Conservation (phyloP, 2,329 filamentous ascomycete genomes). For the Colletotrichum sansevieriae region DNA sequence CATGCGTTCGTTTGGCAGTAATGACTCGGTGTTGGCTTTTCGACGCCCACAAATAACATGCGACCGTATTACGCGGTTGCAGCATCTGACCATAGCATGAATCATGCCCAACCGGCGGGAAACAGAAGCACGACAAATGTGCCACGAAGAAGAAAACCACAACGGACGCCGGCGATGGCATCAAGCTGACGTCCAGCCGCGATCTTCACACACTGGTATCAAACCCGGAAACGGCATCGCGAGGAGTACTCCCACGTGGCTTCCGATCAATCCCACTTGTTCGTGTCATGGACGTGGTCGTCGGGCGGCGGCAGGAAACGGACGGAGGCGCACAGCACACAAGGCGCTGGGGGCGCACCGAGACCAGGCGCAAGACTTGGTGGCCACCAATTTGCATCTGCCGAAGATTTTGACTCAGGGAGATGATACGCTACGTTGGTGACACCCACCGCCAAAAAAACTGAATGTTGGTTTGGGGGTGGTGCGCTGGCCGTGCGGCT, state of each 20-base stretch:
- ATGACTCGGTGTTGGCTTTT: conserved; percentile 27
- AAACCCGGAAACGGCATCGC: conserved; percentile 11
- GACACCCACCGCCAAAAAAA: not conserved
- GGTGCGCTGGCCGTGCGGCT: conserved; percentile 21
- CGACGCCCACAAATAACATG: not conserved
- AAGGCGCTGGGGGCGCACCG: conserved; percentile 7
- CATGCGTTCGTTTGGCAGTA: conserved; percentile 29
- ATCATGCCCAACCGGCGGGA: not conserved
- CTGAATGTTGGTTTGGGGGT: conserved; percentile 5
- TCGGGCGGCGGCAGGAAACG: conserved; percentile 11
- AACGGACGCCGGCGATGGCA: conserved; percentile 14
- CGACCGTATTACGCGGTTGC: not conserved
- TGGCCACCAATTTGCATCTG: conserved; percentile 31
- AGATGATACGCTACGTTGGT: conserved; percentile 30
- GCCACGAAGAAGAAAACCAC: not conserved
- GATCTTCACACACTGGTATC: not conserved
- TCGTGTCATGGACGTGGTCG: conserved; percentile 23
- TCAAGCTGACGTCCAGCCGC: not conserved
- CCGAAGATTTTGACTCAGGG: conserved; percentile 32
- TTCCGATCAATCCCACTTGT: conserved; percentile 34
- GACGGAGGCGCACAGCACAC: not conserved
- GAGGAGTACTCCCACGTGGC: conserved; percentile 25
- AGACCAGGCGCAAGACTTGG: not conserved
- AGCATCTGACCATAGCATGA: not conserved
- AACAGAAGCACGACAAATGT: not conserved